Conservation (phyloP, 352 stramenopile genomes). For the Phytophthora ohioensis region DNA sequence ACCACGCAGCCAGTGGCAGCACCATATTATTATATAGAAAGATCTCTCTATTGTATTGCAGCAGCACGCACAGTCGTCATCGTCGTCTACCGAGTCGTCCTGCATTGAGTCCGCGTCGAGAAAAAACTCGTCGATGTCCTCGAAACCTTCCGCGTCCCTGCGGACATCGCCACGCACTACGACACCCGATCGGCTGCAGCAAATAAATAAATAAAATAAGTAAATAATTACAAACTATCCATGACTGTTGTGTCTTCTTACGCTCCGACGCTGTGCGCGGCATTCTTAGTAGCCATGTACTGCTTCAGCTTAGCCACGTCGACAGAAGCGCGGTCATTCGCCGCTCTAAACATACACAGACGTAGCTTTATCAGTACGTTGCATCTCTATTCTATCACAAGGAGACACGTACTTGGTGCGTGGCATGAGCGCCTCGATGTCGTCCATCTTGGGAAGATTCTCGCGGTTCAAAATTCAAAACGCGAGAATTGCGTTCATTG, state of each 20-base stretch:
- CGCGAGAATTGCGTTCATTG: conserved; percentile 13
- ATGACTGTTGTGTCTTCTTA: conserved; percentile 17
- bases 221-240: conserved; percentile 8
- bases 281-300: conserved; percentile 66
- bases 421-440: conserved; percentile 76
- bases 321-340: conserved; percentile 55
- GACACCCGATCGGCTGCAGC: conserved; percentile 55
- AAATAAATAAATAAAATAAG: conserved; percentile 7
- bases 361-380: background rate
- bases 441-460: conserved; percentile 41
- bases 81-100: conserved; percentile 46
- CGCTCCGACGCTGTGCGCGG: conserved; percentile 34
- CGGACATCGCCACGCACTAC: conserved; percentile 73
- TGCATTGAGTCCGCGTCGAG: conserved; percentile 65
- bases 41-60: background rate
- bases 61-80: conserved; percentile 38
- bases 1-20: conserved; percentile 17
- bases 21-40: background rate
- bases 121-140: conserved; percentile 91
- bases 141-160: conserved; percentile 82
- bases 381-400: background rate
- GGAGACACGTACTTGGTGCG: conserved; percentile 60
- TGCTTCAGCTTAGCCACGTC: conserved; percentile 61
- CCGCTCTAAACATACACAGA: conserved; percentile 36
- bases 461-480: conserved; percentile 35